These are phyloP conservation scores for Mrakia frigida DNA, from an alignment of 768 basidiomycete genomes.

Conservation along the genomic window DNA sequence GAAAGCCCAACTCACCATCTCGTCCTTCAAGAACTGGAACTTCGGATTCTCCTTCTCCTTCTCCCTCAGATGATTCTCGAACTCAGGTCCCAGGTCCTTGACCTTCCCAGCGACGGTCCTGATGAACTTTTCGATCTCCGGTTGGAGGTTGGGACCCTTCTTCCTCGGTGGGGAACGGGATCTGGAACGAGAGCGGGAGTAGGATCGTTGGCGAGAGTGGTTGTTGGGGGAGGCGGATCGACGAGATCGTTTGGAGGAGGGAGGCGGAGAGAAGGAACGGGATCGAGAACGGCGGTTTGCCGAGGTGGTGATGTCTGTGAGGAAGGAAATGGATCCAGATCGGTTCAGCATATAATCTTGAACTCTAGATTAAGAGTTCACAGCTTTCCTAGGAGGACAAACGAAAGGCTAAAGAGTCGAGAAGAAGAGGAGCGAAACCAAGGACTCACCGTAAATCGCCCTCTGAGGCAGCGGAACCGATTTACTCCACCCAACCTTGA, in stretches of 20 bases:
- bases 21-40: conserved; percentile 64
- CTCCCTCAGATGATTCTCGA: conserved; percentile 66
- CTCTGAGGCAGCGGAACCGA: conserved; percentile 79
- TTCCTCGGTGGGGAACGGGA: conserved; percentile 42
- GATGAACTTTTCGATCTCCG: conserved; percentile 79
- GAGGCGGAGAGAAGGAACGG: conserved; percentile 44
- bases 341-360: neutral
- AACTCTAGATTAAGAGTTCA: too few relatives aligned
- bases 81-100: conserved; percentile 63
- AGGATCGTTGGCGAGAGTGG: neutral
- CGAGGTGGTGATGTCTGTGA: conserved; percentile 11
- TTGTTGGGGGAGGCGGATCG: neutral
- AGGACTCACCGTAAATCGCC: conserved; percentile 60
- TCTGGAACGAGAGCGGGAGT: conserved; percentile 29
- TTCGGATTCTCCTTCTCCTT: conserved; percentile 75
- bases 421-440: neutral
- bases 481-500: conserved; percentile 96
- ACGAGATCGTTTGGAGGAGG: conserved; percentile 31
- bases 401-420: too few relatives aligned
- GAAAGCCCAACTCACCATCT: conserved; percentile 40
- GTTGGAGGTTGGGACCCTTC: conserved; percentile 44
- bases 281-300: conserved; percentile 46
- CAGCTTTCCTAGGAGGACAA: too few relatives aligned
- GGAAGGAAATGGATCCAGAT: neutral
- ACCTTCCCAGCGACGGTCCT: conserved; percentile 80